Conservation (phyloP, 1,139 yeast species). For the Candida sp. region DNA sequence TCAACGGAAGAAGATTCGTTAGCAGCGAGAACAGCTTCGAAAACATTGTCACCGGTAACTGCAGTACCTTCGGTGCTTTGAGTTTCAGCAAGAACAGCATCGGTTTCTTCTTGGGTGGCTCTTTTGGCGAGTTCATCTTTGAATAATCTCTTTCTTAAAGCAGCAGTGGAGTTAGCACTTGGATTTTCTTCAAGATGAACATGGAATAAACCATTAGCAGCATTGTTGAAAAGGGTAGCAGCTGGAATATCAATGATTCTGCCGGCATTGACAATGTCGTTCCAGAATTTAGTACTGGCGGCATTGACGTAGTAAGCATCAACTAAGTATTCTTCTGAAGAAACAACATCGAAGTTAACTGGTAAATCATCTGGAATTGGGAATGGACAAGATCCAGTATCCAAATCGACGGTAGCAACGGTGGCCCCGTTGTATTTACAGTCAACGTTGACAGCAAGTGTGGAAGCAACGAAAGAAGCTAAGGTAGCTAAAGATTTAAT, state of each 20-base stretch:
- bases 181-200: slow-evolving; percentile 27
- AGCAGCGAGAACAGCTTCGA: slow-evolving; percentile 19
- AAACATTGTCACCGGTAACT: slow-evolving; percentile 8
- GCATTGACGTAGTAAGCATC: slow-evolving; percentile 35
- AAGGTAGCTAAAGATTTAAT: slow-evolving; percentile 9
- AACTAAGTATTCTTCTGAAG: slow-evolving; percentile 30
- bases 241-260: slow-evolving; percentile 34
- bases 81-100: slow-evolving; percentile 29
- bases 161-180: slow-evolving; percentile 38
- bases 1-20: slow-evolving; percentile 10
- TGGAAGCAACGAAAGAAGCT: slow-evolving; percentile 18
- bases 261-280: slow-evolving; percentile 36
- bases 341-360: slow-evolving; percentile 21
- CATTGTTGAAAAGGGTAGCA: slow-evolving; percentile 18
- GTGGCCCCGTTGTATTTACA: slow-evolving; percentile 33
- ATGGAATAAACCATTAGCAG: slow-evolving; percentile 23
- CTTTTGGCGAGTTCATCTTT: slow-evolving; percentile 18
- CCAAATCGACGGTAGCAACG: slow-evolving; percentile 37
- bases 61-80: slow-evolving; percentile 25
- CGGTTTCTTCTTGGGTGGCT: slow-evolving; percentile 17
- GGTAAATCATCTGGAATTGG: slow-evolving; percentile 27
- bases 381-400: slow-evolving; percentile 41
- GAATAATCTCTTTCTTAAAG: slow-evolving; percentile 40
- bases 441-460: slow-evolving; percentile 30
- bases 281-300: slow-evolving; percentile 22